Evolutionary conservation across 768 basidiomycete species (phyloP).

Genomic region (Hirschioporus abietinus): DNA sequence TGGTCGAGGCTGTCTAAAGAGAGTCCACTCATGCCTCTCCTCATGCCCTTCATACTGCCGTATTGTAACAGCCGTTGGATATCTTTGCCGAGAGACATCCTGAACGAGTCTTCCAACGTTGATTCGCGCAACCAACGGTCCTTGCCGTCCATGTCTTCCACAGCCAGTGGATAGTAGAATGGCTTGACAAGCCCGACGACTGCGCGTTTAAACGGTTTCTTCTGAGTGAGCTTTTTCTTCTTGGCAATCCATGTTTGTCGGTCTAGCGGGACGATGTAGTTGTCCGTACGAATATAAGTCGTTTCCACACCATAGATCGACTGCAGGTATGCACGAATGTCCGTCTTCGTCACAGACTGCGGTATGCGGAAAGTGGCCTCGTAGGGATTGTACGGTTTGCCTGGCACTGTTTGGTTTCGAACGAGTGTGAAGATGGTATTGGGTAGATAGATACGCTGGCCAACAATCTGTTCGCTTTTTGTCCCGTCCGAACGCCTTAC

Average conservation of each 20-base stretch:
- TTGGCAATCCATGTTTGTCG: constrained; percentile 15
- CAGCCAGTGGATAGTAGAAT: constrained; percentile 84
- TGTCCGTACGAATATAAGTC: constrained; percentile 95
- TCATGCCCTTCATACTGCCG: neutral
- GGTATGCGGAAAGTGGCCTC: constrained; percentile 93
- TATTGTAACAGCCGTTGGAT: neutral
- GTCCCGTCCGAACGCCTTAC: constrained; percentile 28
- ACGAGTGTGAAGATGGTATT: constrained; percentile 81
- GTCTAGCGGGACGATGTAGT: constrained; percentile 60
- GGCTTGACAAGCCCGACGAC: constrained; percentile 89
- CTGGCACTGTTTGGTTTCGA: constrained; percentile 71
- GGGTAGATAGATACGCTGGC: constrained; percentile 83
- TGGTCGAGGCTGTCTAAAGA: neutral
- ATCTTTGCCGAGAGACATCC: constrained; percentile 19
- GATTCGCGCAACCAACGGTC: constrained; percentile 51
- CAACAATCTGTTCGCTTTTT: constrained; percentile 52
- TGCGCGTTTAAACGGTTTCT: constrained; percentile 81
- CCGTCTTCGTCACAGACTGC: constrained; percentile 86
- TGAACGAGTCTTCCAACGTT: constrained; percentile 61
- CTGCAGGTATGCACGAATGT: constrained; percentile 79
- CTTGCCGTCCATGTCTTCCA: constrained; percentile 69
- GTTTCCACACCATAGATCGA: constrained; percentile 85
- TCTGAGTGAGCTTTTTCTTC: constrained; percentile 20
- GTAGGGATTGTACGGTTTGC: constrained; percentile 87
- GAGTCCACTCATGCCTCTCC: neutral